A percentile compares a stretch with the other conserved stretches of the same genome.
These are phyloP conservation scores for Neoboletus subvelutipes DNA, from an alignment of 768 basidiomycete species.

Conservation along the genomic window DNA sequence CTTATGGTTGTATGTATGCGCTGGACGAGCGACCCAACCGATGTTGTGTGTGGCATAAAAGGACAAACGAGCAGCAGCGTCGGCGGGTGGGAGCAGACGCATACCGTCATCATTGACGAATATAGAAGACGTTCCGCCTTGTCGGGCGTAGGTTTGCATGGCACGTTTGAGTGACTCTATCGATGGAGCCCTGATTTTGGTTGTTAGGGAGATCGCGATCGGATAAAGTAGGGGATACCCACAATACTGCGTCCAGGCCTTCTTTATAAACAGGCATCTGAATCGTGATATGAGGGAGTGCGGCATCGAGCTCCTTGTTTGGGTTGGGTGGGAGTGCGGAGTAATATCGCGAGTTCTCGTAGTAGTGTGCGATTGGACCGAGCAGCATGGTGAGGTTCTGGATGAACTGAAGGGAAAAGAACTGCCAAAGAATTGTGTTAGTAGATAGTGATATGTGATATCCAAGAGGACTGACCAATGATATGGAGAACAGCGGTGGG, in stretches of 20 bases:
- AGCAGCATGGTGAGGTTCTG: slow-evolving; percentile 40
- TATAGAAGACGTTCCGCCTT: slow-evolving; percentile 60
- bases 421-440: slow-evolving; percentile 22
- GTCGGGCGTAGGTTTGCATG: slow-evolving; percentile 63
- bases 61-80: slow-evolving; percentile 45
- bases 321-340: slow-evolving; percentile 44
- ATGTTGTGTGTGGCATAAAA: slow-evolving; percentile 60
- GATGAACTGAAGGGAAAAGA: slow-evolving; percentile 44
- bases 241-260: slow-evolving; percentile 50
- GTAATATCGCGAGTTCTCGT: slow-evolving; percentile 53
- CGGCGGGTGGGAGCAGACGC: slow-evolving; percentile 46
- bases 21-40: slow-evolving; percentile 60
- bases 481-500: slow-evolving; percentile 47
- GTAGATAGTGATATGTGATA: neutral
- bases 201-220: neutral
- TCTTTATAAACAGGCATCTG: slow-evolving; percentile 64
- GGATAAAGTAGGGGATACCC: slow-evolving; percentile 23
- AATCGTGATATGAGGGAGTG: slow-evolving; percentile 50
- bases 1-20: slow-evolving; percentile 43
- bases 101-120: slow-evolving; percentile 65
- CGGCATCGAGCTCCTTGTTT: slow-evolving; percentile 44
- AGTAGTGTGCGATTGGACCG: slow-evolving; percentile 53
- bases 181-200: slow-evolving; percentile 38
- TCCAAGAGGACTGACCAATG: slow-evolving; percentile 35
- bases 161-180: slow-evolving; percentile 57